These are phyloP conservation scores for Lentinus brumalis DNA, from an alignment of 768 basidiomycete genomes.

Conservation along the genomic window DNA sequence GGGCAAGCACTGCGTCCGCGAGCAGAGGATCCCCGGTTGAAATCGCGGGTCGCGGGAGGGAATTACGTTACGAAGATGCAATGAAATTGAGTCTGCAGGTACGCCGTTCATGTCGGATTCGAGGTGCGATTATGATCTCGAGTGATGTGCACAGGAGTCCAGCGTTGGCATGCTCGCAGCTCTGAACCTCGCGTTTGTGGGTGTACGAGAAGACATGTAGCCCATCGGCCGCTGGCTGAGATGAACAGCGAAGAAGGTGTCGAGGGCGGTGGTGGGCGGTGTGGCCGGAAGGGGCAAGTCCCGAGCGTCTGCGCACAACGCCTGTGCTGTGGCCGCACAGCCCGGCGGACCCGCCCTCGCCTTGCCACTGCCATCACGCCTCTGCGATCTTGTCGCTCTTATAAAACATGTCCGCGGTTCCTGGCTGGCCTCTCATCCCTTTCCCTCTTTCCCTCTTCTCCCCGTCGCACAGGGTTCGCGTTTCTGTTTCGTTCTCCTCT, in stretches of 20 bases:
- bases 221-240: not conserved
- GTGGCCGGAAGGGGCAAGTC: not conserved
- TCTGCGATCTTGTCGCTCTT: not conserved
- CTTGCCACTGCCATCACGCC: slow-evolving; percentile 9
- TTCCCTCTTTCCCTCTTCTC: not conserved
- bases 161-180: too few species aligned
- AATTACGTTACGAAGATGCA: too few species aligned
- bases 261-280: not conserved
- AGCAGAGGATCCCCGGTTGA: too few species aligned
- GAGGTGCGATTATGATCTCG: too few species aligned
- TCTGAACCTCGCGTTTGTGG: too few species aligned
- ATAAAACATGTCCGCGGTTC: slow-evolving; percentile 9
- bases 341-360: not conserved
- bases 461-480: slow-evolving; percentile 5
- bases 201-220: not conserved
- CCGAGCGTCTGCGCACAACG: slow-evolving; percentile 5
- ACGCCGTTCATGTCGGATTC: too few species aligned
- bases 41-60: too few species aligned
- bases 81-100: too few species aligned
- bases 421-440: not conserved
- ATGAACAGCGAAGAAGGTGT: not conserved
- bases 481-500: slow-evolving; percentile 5
- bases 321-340: slow-evolving; percentile 15
- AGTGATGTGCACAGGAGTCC: too few species aligned
- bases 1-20: too few species aligned